These are phyloP conservation scores for Cercophora scortea DNA, from an alignment of 495 filamentous ascomycete genomes.

Conservation along the genomic window DNA sequence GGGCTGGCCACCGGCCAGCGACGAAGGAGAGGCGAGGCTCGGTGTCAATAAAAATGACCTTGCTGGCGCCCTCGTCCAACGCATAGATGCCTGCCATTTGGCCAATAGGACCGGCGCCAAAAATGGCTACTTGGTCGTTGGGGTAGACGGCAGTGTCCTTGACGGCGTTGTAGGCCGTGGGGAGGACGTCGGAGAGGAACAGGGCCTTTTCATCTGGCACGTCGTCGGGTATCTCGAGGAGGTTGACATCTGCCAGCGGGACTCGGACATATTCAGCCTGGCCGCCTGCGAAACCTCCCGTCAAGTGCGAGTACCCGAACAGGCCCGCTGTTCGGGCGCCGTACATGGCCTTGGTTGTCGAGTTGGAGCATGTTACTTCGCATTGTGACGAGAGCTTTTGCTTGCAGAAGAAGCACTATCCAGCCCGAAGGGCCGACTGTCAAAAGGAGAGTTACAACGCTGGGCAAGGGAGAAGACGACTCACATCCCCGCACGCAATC, in stretches of 20 bases:
- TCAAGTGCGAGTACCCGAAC: conserved; percentile 70
- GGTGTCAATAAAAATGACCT: conserved; percentile 76
- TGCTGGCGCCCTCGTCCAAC: conserved; percentile 60
- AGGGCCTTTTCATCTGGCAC: conserved; percentile 83
- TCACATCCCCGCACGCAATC: conserved; percentile 59
- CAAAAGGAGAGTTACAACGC: too few relatives aligned
- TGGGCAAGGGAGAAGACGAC: too few relatives aligned
- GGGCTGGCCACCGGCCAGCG: conserved; percentile 48
- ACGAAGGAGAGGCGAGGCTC: conserved; percentile 69
- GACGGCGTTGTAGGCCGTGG: conserved; percentile 73
- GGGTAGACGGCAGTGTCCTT: conserved; percentile 77
- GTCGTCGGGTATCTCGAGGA: conserved; percentile 69
- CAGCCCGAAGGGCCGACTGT: too few relatives aligned
- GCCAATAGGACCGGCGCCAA: conserved; percentile 72
- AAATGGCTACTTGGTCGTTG: conserved; percentile 75
- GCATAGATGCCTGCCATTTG: conserved; percentile 73
- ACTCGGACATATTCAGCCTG: conserved; percentile 86
- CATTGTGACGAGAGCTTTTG: conserved; percentile 70
- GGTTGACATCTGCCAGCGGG: conserved; percentile 74
- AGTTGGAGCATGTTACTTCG: conserved; percentile 69
- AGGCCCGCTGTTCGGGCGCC: conserved; percentile 64
- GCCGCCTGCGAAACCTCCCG: conserved; percentile 82
- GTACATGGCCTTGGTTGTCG: conserved; percentile 63
- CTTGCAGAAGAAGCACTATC: conserved; percentile 64
- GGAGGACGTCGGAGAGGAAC: conserved; percentile 72